Base-by-base conservation (phyloP, 2,329 filamentous ascomycete species). In the Neofusicoccum ribis region DNA sequence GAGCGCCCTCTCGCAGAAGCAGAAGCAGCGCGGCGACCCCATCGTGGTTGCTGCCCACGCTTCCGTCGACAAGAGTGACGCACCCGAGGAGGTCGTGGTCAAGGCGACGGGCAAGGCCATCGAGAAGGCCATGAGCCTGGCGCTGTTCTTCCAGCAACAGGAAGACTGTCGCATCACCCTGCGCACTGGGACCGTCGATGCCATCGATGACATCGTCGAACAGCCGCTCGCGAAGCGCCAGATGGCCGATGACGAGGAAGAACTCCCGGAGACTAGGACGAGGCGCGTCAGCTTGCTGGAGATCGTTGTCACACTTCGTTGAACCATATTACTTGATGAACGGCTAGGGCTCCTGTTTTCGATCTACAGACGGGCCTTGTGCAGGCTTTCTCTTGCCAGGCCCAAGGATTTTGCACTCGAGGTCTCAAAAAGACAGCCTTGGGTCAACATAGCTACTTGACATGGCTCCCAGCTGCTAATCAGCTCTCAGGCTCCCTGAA, bases 61-160 rank as follows among this genome's bases (percentile, higher is more conserved):
- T 14, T 72, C 75, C 46, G 71, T 79, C 5, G 68, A 68, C 47
- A 66, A 67, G 31, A 63, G 54, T 0, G 59, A 69, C 31, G 69
- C 70, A 69, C 69, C 66, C 37, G 85, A 88, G 69, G 79, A 82
- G 20, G 87, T 91, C 3, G 79, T 84, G 14, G 74, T 91, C 1
- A 82, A 89, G 63, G 90, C 86, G 7, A 89, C 88, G 0, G 89
- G 90, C 1, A 84, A 83, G 69, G 90, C 89, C 7, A 88, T 92
- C 36, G 81, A 84, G 67, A 87, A 87, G 75, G 85, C 85, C 0
- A 75, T 91, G 66, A 80, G 84, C 31, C 75, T 92, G 5, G 90
- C 86, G 0, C 75, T 85, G 39, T 89, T 86, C 81, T 91, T 92
- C 69, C 83, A 86, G 74, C 81, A 85, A 63, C 83, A 89, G 74